Evolutionary conservation across 2,329 filamentous ascomycete genomes (phyloP), one percentile per base, ranked within the genome.

Genomic region (Alternaria triticina): DNA sequence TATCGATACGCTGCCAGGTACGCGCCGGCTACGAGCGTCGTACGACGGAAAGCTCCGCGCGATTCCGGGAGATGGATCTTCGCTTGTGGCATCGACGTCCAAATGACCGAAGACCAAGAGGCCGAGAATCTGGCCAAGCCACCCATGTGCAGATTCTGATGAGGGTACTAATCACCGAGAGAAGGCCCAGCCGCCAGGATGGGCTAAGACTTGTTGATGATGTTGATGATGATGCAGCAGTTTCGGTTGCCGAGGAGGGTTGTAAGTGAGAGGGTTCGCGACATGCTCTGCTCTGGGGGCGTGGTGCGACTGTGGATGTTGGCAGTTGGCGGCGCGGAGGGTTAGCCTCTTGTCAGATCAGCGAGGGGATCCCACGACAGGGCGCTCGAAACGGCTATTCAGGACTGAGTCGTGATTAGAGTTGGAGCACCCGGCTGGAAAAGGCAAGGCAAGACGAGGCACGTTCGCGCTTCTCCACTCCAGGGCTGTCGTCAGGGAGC

Each of bases 81-180:
- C 43, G 33, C 43, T 46, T 36, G 40, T 17, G 15, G 40, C 15
- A n/a, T 46, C 43, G 28, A 54, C 28, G 30, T 36, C 11, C 20
- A 40, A 55, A 46, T 30, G 40, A 44, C 20, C 28, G 22, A 44
- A 55, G 57, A 20, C 57, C 20, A 47, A 45, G 45, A 47, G 57
- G 47, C 55, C 55, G 55, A 58, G 28, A 9, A 12, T 25, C n/a
- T 27, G 25, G 49, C 27, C 49, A 54, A 44, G 50, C 40, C 15
- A 36, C 49, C 57, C 57, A 40, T 55, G 50, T 25, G 27, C 57
- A 59, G 44, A 47, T 30, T 55, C 57, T 46, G 40, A 33, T 27
- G 47, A 30, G 23, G 49, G 10, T 22, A 12, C 8, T 20, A 23
- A 51, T 54, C 36, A 23, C 49, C 20, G 56, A 27, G 15, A 23